phyloP scores from a whole-genome alignment of 805 yeast genomes.

The Ogataea chonburiensis region DNA sequence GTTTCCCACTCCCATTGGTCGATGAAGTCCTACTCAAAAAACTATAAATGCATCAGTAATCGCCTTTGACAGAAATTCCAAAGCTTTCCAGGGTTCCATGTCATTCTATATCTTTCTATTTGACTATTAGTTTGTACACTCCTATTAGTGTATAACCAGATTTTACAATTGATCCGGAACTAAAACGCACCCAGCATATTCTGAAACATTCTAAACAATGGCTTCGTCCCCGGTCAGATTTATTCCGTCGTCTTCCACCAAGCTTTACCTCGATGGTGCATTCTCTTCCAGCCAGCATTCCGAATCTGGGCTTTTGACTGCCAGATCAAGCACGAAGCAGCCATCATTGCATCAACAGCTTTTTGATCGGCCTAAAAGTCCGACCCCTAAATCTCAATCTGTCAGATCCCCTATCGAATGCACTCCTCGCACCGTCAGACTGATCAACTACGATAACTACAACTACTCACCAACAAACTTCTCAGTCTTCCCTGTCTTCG shows the following conservation, averaged over 20 bases:
- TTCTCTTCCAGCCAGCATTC: constrained; percentile 12
- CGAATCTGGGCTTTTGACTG: constrained; percentile 4
- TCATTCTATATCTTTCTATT: constrained; percentile 7
- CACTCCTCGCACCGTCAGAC: constrained; percentile 24
- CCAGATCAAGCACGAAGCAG: not conserved
- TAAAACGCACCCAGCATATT: constrained; percentile 1
- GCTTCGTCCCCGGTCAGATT: constrained; percentile 15
- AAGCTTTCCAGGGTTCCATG: constrained; percentile 11
- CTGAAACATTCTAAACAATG: constrained; percentile 15
- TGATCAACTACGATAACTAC: constrained; percentile 21
- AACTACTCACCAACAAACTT: constrained; percentile 22
- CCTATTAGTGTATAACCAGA: constrained; percentile 8
- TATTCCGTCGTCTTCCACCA: constrained; percentile 9
- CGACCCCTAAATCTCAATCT: constrained; percentile 4
- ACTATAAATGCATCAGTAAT: constrained; percentile 7
- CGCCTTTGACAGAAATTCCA: constrained; percentile 4
- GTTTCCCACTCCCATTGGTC: constrained; percentile 4
- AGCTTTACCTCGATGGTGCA: not conserved
- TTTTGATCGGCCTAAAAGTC: constrained; percentile 9
- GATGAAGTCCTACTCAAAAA: constrained; percentile 9
- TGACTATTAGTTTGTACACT: constrained; percentile 6
- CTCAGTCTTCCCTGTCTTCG: constrained; percentile 25
- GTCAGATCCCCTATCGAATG: constrained; percentile 13
- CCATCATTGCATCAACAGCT: constrained; percentile 3
- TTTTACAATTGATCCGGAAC: constrained; percentile 1